phyloP scores from a whole-genome alignment of 2,329 filamentous ascomycete genomes.

The Cordyceps cateniannulata region DNA sequence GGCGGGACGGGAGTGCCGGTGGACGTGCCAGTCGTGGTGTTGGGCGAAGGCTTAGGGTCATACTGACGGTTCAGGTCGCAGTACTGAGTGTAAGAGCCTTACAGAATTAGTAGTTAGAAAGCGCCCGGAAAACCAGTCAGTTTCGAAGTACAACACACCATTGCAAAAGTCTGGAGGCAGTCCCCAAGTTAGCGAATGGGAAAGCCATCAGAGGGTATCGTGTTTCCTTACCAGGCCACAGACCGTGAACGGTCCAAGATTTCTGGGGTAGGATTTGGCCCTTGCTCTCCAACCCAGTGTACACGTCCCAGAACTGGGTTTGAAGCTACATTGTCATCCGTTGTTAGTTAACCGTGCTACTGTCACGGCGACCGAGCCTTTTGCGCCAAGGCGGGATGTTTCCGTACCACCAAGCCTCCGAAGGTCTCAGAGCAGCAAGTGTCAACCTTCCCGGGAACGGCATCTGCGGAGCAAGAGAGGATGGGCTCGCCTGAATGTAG shows the following conservation, averaged over 20 bases:
- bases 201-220: neutral
- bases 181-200: neutral
- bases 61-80: constrained; percentile 60
- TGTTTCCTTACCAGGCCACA: constrained; percentile 41
- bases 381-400: neutral
- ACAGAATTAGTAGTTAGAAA: neutral
- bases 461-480: constrained; percentile 43
- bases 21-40: constrained; percentile 53
- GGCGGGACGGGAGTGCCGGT: constrained; percentile 47
- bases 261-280: constrained; percentile 53
- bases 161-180: constrained; percentile 36
- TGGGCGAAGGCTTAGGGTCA: constrained; percentile 54
- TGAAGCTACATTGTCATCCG: constrained; percentile 29
- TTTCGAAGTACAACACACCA: constrained; percentile 20
- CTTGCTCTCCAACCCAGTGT: constrained; percentile 51
- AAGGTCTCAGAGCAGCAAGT: constrained; percentile 60
- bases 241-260: constrained; percentile 54
- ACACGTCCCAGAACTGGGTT: constrained; percentile 60
- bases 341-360: neutral
- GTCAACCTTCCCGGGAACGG: constrained; percentile 42
- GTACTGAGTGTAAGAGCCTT: constrained; percentile 58
- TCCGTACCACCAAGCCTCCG: constrained; percentile 48
- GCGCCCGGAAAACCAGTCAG: neutral
- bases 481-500: constrained; percentile 21
- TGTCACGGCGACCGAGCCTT: neutral